A percentile compares a stretch with the other conserved stretches of the same genome.
These are phyloP conservation scores for Trichosanthes cucumerina DNA, from an alignment of 306 rosid genomes.

Conservation along the genomic window DNA sequence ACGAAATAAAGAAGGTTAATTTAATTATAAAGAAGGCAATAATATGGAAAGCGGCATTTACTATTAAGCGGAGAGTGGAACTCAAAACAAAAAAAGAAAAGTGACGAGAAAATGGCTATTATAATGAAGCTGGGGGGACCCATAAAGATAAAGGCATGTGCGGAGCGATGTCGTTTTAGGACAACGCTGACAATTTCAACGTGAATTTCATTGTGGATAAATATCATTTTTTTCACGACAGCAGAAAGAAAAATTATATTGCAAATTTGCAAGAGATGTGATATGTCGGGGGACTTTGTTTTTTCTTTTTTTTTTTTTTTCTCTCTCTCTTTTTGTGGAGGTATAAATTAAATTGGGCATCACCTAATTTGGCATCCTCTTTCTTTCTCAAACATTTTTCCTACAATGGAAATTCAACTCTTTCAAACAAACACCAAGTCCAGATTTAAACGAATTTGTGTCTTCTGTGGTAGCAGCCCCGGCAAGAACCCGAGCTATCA, in stretches of 20 bases:
- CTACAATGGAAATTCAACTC: not conserved
- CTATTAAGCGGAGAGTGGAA: not conserved
- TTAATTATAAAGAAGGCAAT: not conserved
- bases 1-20: not conserved
- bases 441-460: conserved; percentile 72
- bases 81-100: too few species aligned
- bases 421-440: conserved; percentile 9
- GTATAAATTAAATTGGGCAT: not conserved
- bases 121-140: not conserved
- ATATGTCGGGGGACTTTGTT: not conserved
- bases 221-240: conserved; percentile 10
- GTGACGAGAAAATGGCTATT: not conserved
- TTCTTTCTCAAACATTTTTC: not conserved
- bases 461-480: conserved; percentile 82
- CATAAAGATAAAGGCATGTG: not conserved
- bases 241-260: not conserved
- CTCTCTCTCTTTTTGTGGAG: not conserved
- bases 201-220: conserved; percentile 4
- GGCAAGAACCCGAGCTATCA: conserved; percentile 71
- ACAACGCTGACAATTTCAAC: not conserved
- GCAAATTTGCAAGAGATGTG: not conserved
- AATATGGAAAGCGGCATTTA: not conserved
- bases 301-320: not conserved
- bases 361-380: not conserved
- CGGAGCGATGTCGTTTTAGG: not conserved